Percentiles rank a stretch among this genome's conserved stretches.
These are phyloP conservation scores for Scheffersomyces insectosa DNA, from an alignment of 1,139 yeast species.

Conservation along the genomic window DNA sequence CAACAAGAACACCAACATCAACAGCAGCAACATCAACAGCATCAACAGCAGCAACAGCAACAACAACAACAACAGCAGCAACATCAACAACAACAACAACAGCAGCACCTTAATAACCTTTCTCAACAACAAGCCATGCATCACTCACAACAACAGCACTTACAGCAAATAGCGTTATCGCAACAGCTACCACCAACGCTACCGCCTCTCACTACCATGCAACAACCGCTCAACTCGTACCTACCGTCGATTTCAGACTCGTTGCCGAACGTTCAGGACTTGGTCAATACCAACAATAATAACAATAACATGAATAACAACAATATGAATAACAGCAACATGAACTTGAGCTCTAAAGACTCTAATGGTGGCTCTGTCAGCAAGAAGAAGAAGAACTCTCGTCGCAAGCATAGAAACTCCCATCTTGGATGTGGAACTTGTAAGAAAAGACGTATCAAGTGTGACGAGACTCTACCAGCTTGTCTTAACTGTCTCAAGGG, in stretches of 20 bases:
- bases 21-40: no score
- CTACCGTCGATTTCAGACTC: not conserved
- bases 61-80: not conserved
- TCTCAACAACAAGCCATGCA: not conserved
- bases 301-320: not conserved
- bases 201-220: not conserved
- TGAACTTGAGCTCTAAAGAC: not conserved
- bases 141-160: not conserved
- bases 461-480: slow-evolving; percentile 64
- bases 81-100: not conserved
- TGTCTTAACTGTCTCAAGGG: slow-evolving; percentile 64
- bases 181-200: not conserved
- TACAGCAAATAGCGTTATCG: no score
- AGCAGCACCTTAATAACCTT: not conserved
- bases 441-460: slow-evolving; percentile 64
- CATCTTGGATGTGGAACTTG: slow-evolving; percentile 68
- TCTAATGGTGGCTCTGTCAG: not conserved
- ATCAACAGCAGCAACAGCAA: no score
- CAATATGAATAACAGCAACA: no score
- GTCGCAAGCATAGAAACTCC: slow-evolving; percentile 64
- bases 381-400: slow-evolving; percentile 41
- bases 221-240: not conserved
- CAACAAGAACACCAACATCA: not conserved
- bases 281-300: not conserved
- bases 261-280: not conserved